Evolutionary conservation across 352 stramenopile genomes (phyloP), one percentile per base, ranked within the genome.

Genomic region (Pythium sp.): DNA sequence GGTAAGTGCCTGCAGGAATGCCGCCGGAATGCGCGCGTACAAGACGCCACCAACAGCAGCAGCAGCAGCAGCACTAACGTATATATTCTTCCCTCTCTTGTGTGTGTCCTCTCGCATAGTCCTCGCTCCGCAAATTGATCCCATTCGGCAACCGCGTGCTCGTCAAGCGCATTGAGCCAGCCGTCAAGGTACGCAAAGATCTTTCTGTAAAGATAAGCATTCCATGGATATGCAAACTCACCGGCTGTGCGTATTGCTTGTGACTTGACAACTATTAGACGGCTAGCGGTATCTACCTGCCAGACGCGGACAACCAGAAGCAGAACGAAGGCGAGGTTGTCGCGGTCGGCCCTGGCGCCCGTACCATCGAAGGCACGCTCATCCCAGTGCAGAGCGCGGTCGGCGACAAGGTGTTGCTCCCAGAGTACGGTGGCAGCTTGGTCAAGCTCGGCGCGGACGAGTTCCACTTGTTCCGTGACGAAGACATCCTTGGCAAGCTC

Each of bases 401-500:
- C 51, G 96, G 96, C 64, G 95, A 99, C 88, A 97, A 93, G 76
- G 96, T 99, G 18, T 77, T 99, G 64, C 84, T 99, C 59, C 96
- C 96, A 11, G 95, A 98, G 82, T 99, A 98, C 84, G 96, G 96
- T 56, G 96, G 96, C 66, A 96, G 82, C 67, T 77, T 94, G 63
- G 84, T 99, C 41, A 98, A 98, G 76, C 83, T 98, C 57, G 91
- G 80, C 66, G 87, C 90, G 32, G 81, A 98, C 58, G 95, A 98
- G 80, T 87, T 97, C 73, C 93, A 97, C 74, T 81, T 99, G 38
- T 98, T 98, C 80, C 85, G 96, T 71, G 94, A 99, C 78, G 93
- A 98, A 36, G 96, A 99, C 81, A 98, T 99, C 81, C 92, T 99
- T 66, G 96, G 95, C 77, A 98, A 98, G 84, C 96, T 98, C 79